Evolutionary conservation across 257 asterid genomes (phyloP).

Genomic region (Nicotiana benthamiana): DNA sequence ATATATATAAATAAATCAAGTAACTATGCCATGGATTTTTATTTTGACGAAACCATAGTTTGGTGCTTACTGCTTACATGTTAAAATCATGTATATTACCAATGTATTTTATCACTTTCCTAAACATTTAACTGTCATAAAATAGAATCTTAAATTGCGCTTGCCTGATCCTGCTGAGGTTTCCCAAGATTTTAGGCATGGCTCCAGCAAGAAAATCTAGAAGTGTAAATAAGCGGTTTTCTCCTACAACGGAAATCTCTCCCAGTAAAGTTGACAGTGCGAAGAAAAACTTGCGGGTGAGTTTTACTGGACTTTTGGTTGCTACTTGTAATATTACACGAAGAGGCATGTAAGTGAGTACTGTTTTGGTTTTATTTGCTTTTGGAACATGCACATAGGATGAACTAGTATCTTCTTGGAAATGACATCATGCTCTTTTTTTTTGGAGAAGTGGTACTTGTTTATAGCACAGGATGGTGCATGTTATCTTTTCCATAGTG

Average conservation of each 20-base stretch:
- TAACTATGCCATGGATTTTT: background rate
- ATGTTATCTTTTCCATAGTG: background rate
- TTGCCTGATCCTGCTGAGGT: slow-evolving; percentile 3
- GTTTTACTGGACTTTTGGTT: slow-evolving; percentile 14
- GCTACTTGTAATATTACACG: slow-evolving; percentile 4
- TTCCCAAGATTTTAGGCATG: slow-evolving; percentile 34
- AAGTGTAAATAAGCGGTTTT: slow-evolving; percentile 45
- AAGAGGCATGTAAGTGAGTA: background rate
- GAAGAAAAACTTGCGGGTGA: slow-evolving; percentile 60
- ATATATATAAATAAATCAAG: no score
- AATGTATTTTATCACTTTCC: background rate
- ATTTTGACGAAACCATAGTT: background rate
- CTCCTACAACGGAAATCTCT: slow-evolving; percentile 45
- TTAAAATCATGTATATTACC: background rate
- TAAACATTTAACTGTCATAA: background rate
- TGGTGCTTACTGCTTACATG: background rate
- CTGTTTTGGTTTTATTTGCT: background rate
- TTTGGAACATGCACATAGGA: background rate
- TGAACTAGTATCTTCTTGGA: background rate
- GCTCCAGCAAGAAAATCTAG: slow-evolving; percentile 63
- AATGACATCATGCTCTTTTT: background rate
- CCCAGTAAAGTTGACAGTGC: slow-evolving; percentile 53
- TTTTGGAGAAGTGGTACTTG: background rate
- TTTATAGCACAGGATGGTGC: background rate
- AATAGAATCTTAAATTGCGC: background rate